These are phyloP conservation scores for Kwoniella botswanensis DNA, from an alignment of 768 basidiomycete genomes.

Conservation along the genomic window DNA sequence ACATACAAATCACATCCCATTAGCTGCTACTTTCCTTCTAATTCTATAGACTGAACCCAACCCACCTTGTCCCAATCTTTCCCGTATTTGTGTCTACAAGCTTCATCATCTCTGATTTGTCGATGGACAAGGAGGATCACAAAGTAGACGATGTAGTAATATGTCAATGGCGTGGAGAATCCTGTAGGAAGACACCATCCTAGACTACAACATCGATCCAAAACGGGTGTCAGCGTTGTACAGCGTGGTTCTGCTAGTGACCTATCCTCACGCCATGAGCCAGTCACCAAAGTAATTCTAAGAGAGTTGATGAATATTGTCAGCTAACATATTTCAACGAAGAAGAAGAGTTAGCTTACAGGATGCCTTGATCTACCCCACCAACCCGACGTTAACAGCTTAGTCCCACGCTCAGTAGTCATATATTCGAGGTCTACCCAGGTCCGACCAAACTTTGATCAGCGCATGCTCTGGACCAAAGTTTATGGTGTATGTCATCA, in stretches of 20 bases:
- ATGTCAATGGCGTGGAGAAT: conserved; percentile 88
- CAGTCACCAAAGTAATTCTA: conserved; percentile 59
- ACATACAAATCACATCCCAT: neutral
- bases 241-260: neutral
- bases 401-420: conserved; percentile 81
- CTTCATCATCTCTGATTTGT: conserved; percentile 87
- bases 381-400: conserved; percentile 93
- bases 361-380: conserved; percentile 95
- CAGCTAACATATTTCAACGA: neutral
- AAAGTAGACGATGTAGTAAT: conserved; percentile 93
- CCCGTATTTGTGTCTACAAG: conserved; percentile 91
- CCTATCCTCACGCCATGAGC: conserved; percentile 57
- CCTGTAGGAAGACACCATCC: conserved; percentile 96
- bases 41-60: neutral
- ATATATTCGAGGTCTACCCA: conserved; percentile 74
- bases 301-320: no score
- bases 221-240: neutral
- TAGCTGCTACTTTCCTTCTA: neutral
- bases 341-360: conserved; percentile 35
- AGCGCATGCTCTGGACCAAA: neutral
- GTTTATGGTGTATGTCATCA: no score
- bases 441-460: no score
- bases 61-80: conserved; percentile 78
- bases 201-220: conserved; percentile 31
- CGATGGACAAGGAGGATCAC: conserved; percentile 85